Conservation (phyloP, 2,329 filamentous ascomycete genomes). For the Neofusicoccum sp. region DNA sequence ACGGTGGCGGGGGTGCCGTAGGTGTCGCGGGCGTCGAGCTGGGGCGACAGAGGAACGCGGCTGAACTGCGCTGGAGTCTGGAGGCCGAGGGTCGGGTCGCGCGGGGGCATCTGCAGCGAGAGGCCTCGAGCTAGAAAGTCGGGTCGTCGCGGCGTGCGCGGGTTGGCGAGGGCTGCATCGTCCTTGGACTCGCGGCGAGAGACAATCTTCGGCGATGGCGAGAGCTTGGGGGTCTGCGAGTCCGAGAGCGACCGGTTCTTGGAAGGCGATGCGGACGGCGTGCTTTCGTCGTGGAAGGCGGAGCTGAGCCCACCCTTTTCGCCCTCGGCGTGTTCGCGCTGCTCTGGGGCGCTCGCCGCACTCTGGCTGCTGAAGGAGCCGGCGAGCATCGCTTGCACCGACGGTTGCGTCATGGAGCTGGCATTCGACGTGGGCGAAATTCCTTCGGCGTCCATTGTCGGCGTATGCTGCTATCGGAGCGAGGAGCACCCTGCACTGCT, state of each 20-base stretch:
- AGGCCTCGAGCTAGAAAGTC: slow-evolving; percentile 66
- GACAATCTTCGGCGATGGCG: slow-evolving; percentile 49
- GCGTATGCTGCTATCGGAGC: slow-evolving; percentile 11
- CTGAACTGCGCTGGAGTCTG: slow-evolving; percentile 53
- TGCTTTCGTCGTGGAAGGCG: slow-evolving; percentile 25
- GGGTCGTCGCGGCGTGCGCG: slow-evolving; percentile 69
- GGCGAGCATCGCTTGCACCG: slow-evolving; percentile 13
- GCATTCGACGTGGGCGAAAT: slow-evolving; percentile 14
- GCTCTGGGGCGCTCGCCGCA: not conserved
- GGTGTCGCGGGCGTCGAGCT: slow-evolving; percentile 79
- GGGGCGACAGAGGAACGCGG: slow-evolving; percentile 75
- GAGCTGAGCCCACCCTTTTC: slow-evolving; percentile 15
- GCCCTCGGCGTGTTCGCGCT: slow-evolving; percentile 4
- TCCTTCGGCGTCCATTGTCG: slow-evolving; percentile 16
- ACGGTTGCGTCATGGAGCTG: slow-evolving; percentile 20
- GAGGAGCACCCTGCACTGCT: not conserved
- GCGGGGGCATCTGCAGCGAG: slow-evolving; percentile 69
- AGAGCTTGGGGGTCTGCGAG: slow-evolving; percentile 43
- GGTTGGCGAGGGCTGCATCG: slow-evolving; percentile 46
- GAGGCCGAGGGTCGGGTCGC: slow-evolving; percentile 43
- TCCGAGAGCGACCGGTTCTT: slow-evolving; percentile 51
- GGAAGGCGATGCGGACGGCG: slow-evolving; percentile 40
- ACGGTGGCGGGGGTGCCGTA: slow-evolving; percentile 88
- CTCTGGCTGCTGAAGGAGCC: slow-evolving; percentile 12
- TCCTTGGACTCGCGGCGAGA: slow-evolving; percentile 46